Evolutionary conservation across 352 stramenopile species (phyloP).

Genomic region (Nothophytophthora sp.): DNA sequence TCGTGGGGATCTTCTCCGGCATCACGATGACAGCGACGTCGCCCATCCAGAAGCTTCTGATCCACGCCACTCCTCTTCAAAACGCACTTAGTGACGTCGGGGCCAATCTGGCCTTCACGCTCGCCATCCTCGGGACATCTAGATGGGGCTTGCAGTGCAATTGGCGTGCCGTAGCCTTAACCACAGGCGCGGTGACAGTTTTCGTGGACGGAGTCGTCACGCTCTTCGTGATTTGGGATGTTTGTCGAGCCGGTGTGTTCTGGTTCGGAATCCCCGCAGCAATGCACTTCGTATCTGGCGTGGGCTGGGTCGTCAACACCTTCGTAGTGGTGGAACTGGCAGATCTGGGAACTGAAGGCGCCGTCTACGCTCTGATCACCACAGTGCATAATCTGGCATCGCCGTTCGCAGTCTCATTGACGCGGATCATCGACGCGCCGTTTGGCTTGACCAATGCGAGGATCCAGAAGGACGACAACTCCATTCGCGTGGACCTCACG

Average conservation of each 20-base stretch:
- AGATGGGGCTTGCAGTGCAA: conserved; percentile 37
- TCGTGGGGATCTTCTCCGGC: conserved; percentile 10
- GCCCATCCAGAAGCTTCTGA: conserved; percentile 4
- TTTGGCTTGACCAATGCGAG: too few species aligned
- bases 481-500: too few species aligned
- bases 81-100: conserved; percentile 2
- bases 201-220: conserved; percentile 27
- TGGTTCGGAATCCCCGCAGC: conserved; percentile 44
- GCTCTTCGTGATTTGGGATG: conserved; percentile 46
- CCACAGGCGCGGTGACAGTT: conserved; percentile 21
- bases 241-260: conserved; percentile 51
- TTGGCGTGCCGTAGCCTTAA: conserved; percentile 29
- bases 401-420: too few species aligned
- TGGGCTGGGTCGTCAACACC: too few species aligned
- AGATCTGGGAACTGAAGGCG: too few species aligned
- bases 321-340: too few species aligned
- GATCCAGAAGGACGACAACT: too few species aligned
- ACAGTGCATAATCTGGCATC: too few species aligned
- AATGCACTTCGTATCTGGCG: too few species aligned
- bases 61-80: conserved; percentile 11
- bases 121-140: conserved; percentile 4
- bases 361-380: too few species aligned
- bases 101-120: not conserved
- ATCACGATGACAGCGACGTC: conserved; percentile 2
- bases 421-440: too few species aligned